Percentiles rank a stretch among this genome's conserved stretches.
phyloP scores from a whole-genome alignment of 2,329 filamentous ascomycete species.

The Fusarium sterilihyphosum region DNA sequence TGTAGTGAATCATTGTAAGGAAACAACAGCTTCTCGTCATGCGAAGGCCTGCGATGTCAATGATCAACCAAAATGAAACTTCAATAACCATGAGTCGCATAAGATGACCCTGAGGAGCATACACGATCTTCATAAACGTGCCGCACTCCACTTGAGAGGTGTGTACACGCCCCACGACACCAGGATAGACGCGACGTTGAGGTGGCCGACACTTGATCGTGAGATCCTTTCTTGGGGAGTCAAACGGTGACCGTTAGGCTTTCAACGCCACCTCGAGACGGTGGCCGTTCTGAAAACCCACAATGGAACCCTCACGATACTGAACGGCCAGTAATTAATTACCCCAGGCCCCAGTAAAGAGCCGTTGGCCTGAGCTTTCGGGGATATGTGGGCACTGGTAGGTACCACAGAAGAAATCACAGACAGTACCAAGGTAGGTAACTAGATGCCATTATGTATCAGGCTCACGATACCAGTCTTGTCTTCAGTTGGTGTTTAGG shows the following conservation, averaged over 20 bases:
- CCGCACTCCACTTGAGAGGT: conserved; percentile 12
- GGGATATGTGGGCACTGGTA: conserved; percentile 26
- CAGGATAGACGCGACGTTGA: conserved; percentile 13
- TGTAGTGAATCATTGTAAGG: background rate
- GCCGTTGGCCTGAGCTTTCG: conserved; percentile 25
- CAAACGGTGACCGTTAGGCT: conserved; percentile 30
- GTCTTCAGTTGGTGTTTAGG: background rate
- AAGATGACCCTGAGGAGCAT: background rate
- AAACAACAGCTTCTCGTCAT: background rate
- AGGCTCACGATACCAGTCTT: conserved; percentile 1
- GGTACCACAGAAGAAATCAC: background rate
- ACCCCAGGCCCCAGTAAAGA: conserved; percentile 9
- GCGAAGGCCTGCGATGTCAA: background rate
- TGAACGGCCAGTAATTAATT: background rate
- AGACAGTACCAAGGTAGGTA: background rate
- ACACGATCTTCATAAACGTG: conserved; percentile 12
- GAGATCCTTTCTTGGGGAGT: conserved; percentile 12
- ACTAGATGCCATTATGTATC: background rate
- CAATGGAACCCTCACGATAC: conserved; percentile 20
- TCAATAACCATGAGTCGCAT: background rate
- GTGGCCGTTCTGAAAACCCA: conserved; percentile 30
- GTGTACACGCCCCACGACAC: conserved; percentile 3
- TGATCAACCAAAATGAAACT: background rate
- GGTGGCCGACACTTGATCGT: conserved; percentile 8
- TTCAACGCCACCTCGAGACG: conserved; percentile 18